These are phyloP conservation scores for Alectoria sarmentosa DNA, from an alignment of 495 filamentous ascomycete species.

Conservation along the genomic window DNA sequence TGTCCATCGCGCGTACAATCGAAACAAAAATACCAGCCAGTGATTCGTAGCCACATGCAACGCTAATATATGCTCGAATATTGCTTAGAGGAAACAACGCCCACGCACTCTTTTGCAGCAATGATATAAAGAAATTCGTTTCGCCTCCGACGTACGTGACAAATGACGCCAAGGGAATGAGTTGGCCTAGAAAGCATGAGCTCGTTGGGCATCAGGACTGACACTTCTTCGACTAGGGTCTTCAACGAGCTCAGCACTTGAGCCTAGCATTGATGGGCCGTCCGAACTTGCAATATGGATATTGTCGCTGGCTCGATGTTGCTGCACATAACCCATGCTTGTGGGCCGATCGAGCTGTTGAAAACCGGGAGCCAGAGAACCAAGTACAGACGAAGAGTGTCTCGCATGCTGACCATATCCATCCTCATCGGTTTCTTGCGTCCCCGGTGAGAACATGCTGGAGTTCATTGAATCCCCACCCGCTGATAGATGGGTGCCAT, in stretches of 20 bases:
- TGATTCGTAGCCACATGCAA: constrained; percentile 33
- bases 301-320: constrained; percentile 53
- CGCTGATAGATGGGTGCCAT: constrained; percentile 22
- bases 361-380: constrained; percentile 25
- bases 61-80: background rate
- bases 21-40: constrained; percentile 4
- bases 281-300: constrained; percentile 51
- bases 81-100: constrained; percentile 11
- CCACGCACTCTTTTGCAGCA: constrained; percentile 13
- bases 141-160: background rate
- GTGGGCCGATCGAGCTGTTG: constrained; percentile 50
- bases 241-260: constrained; percentile 43
- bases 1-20: background rate
- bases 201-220: constrained; percentile 25
- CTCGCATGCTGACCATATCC: constrained; percentile 18
- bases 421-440: constrained; percentile 13
- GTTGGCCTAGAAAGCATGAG: constrained; percentile 23
- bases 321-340: constrained; percentile 67
- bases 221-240: constrained; percentile 23
- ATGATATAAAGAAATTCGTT: constrained; percentile 20
- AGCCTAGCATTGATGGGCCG: constrained; percentile 45
- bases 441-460: constrained; percentile 19
- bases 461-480: constrained; percentile 24
- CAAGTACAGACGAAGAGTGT: constrained; percentile 30
- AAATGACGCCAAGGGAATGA: background rate